Percentiles rank a stretch among this genome's conserved stretches.
Conservation (phyloP, 495 filamentous ascomycete genomes). For the Talaromyces ruber region DNA sequence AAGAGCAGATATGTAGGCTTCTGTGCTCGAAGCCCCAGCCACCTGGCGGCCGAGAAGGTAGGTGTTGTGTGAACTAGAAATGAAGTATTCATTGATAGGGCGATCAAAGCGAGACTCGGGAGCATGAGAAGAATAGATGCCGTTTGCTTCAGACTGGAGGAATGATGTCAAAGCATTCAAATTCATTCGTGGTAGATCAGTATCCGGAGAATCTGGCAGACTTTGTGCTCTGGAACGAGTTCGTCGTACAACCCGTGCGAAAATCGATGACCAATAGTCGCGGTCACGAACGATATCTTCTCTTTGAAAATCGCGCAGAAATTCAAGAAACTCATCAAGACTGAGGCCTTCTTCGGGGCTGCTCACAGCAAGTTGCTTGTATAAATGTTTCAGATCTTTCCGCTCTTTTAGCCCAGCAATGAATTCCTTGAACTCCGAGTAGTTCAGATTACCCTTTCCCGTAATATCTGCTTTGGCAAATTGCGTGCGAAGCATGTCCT, state of each 20-base stretch:
- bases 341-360: conserved; percentile 55
- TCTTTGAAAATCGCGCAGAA: conserved; percentile 64
- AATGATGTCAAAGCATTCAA: conserved; percentile 67
- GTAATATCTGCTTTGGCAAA: conserved; percentile 66
- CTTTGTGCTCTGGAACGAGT: conserved; percentile 45
- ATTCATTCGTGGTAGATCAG: conserved; percentile 48
- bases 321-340: conserved; percentile 62
- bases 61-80: conserved; percentile 97
- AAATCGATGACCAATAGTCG: conserved; percentile 62
- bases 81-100: conserved; percentile 94
- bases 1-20: conserved; percentile 88
- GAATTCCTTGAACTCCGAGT: conserved; percentile 72
- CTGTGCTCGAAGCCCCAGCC: conserved; percentile 78
- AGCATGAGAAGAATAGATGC: conserved; percentile 43
- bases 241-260: conserved; percentile 62
- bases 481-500: conserved; percentile 61
- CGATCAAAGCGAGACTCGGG: conserved; percentile 59
- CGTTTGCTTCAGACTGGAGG: conserved; percentile 66
- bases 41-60: conserved; percentile 90
- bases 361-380: conserved; percentile 37
- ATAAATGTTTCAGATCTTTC: conserved; percentile 68
- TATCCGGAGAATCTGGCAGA: conserved; percentile 25
- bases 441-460: conserved; percentile 55
- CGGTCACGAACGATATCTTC: conserved; percentile 63
- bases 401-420: conserved; percentile 73